phyloP scores from a whole-genome alignment of 2,329 filamentous ascomycete species.

The Aureobasidium leucospermi region DNA sequence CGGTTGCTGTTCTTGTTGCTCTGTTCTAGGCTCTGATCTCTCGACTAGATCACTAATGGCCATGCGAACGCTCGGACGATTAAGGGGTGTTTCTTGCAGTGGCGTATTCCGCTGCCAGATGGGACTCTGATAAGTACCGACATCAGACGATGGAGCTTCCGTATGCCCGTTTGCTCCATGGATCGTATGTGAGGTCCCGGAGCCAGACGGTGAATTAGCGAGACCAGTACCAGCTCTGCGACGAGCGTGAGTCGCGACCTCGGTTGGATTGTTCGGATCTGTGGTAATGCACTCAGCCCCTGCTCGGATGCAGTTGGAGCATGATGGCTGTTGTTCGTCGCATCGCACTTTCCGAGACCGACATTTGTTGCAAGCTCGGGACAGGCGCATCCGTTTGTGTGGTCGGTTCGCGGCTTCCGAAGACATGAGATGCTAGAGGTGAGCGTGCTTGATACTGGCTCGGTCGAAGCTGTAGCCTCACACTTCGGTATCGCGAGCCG shows the following conservation, averaged over 20 bases:
- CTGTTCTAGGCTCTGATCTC: not conserved
- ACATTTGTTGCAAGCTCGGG: conserved; percentile 17
- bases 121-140: not conserved
- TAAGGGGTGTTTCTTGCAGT: too few species aligned
- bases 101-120: not conserved
- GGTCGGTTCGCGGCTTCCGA: not conserved
- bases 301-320: conserved; percentile 8
- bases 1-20: not conserved
- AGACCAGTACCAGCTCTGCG: not conserved
- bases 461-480: not conserved
- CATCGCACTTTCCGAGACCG: conserved; percentile 16
- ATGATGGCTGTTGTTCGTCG: conserved; percentile 17
- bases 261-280: conserved; percentile 5
- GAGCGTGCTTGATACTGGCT: not conserved
- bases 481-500: not conserved
- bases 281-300: conserved; percentile 15
- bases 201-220: not conserved
- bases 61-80: not conserved
- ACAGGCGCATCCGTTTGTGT: conserved; percentile 15
- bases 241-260: not conserved
- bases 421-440: not conserved
- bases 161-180: not conserved
- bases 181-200: not conserved
- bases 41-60: not conserved
- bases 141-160: not conserved